Conservation (phyloP, 176 grass and related monocot species). For the Bolboschoenus planiculmis region DNA sequence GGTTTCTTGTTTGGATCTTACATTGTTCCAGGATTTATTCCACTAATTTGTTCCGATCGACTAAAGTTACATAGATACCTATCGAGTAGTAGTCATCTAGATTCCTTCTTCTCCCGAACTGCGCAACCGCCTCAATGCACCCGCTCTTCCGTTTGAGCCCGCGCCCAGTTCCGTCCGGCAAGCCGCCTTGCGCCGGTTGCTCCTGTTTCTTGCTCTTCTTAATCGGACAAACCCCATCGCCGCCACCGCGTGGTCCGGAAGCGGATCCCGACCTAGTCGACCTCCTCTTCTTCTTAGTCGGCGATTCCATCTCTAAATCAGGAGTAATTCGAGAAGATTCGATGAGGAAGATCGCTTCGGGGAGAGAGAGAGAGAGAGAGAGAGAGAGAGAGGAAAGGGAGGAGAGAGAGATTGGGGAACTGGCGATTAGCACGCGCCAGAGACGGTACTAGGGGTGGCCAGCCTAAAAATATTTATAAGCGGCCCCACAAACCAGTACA, state of each 20-base stretch:
- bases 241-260: not conserved
- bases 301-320: not conserved
- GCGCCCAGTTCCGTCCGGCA: conserved; percentile 42
- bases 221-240: not conserved
- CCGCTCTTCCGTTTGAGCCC: conserved; percentile 86
- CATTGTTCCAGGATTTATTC: not conserved
- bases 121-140: conserved; percentile 66
- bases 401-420: not conserved
- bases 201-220: not conserved
- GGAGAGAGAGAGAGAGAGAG: not conserved
- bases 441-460: not conserved
- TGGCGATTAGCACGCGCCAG: not conserved
- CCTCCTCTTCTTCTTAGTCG: conserved; percentile 9
- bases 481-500: not conserved
- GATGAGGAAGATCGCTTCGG: not conserved
- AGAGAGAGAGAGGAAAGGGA: not conserved
- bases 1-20: not conserved
- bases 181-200: conserved; percentile 26
- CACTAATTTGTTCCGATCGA: not conserved
- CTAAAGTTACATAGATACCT: conserved; percentile 13
- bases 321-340: not conserved
- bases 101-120: conserved; percentile 72
- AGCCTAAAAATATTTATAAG: not conserved
- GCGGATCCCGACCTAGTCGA: not conserved
- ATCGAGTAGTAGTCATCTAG: conserved; percentile 69